These are phyloP conservation scores for Hirschfeldia incana DNA, from an alignment of 345 rosid species.

Conservation along the genomic window DNA sequence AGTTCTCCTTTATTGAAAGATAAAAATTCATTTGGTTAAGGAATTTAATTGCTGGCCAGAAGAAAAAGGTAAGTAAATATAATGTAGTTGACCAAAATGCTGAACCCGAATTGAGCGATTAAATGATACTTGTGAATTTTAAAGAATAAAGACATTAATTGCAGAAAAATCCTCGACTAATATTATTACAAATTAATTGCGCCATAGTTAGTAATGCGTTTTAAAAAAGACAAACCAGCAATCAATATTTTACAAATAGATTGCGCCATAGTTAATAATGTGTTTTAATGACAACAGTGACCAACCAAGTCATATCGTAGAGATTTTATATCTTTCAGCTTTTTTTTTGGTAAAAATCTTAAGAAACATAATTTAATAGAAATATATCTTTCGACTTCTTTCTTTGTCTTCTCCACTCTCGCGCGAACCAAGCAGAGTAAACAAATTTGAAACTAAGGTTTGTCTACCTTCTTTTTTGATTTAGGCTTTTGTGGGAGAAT, in stretches of 20 bases:
- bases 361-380: too few relatives aligned
- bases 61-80: background rate
- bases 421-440: conserved; percentile 6
- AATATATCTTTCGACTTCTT: background rate
- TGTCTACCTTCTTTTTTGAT: background rate
- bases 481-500: background rate
- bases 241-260: too few relatives aligned
- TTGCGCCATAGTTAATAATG: too few relatives aligned
- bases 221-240: too few relatives aligned
- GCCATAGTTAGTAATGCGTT: too few relatives aligned
- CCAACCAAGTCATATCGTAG: conserved; percentile 9
- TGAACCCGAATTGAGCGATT: background rate
- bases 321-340: background rate
- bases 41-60: background rate
- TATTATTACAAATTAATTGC: background rate
- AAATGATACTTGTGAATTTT: background rate
- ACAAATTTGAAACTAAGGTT: conserved; percentile 15
- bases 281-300: background rate
- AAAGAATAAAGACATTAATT: background rate
- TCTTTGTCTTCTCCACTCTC: conserved; percentile 1
- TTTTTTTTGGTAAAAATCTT: too few relatives aligned
- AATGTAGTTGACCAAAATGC: background rate
- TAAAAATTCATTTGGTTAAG: background rate
- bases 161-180: background rate
- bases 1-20: background rate